Percentiles rank a stretch among this genome's conserved stretches.
Conservation (phyloP, 345 rosid species). For the Melaleuca alternifolia region DNA sequence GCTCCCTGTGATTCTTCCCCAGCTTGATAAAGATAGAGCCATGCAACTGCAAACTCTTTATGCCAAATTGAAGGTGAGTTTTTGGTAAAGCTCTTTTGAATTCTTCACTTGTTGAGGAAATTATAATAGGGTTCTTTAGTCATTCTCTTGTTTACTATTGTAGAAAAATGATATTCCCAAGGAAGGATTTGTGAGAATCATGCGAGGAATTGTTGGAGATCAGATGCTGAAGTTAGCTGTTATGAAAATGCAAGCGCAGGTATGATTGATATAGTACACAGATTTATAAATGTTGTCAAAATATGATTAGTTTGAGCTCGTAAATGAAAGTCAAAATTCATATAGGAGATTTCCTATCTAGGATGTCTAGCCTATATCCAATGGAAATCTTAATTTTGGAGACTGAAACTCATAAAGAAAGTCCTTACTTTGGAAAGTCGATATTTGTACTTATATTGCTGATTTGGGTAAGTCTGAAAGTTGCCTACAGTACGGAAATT, state of each 20-base stretch:
- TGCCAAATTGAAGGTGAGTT: slow-evolving; percentile 55
- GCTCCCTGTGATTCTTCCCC: slow-evolving; percentile 71
- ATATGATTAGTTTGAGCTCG: neutral
- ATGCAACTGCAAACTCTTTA: slow-evolving; percentile 82
- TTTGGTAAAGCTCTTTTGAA: neutral
- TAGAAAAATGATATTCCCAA: slow-evolving; percentile 86
- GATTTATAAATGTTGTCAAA: neutral
- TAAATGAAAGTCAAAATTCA: neutral
- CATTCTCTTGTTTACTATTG: slow-evolving; percentile 1
- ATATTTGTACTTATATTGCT: neutral
- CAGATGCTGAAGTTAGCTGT: slow-evolving; percentile 87
- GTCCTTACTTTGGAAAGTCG: neutral
- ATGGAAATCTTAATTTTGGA: neutral
- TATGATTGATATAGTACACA: neutral
- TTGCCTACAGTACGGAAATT: neutral
- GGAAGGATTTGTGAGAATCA: slow-evolving; percentile 75
- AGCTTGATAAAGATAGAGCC: slow-evolving; percentile 90
- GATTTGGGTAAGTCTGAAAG: neutral
- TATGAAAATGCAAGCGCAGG: slow-evolving; percentile 64
- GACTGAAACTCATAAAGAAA: neutral
- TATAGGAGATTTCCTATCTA: neutral
- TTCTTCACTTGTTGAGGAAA: neutral
- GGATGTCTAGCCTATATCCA: neutral
- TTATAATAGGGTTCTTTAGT: neutral
- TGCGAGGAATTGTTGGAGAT: slow-evolving; percentile 87